These are phyloP conservation scores for Penicillium sp. DNA, from an alignment of 2,329 filamentous ascomycete species.

Conservation along the genomic window DNA sequence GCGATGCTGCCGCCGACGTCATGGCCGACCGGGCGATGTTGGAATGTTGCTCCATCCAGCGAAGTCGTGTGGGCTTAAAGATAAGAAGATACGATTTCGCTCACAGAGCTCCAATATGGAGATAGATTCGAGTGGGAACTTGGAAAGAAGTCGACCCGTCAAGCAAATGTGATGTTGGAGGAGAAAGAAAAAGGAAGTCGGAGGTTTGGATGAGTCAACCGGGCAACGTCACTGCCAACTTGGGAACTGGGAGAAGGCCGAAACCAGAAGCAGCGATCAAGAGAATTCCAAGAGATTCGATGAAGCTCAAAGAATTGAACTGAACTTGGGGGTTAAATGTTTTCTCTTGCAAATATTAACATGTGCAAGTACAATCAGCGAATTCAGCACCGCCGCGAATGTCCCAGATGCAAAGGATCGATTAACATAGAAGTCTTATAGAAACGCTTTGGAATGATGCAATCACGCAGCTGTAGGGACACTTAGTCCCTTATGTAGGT, in stretches of 20 bases:
- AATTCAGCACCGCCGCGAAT: background rate
- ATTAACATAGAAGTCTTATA: background rate
- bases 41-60: conserved; percentile 47
- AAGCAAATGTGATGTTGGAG: conserved; percentile 11
- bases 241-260: background rate
- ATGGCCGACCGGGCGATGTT: conserved; percentile 50
- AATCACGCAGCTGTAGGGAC: conserved; percentile 3
- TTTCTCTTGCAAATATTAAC: too few relatives aligned
- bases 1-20: conserved; percentile 40
- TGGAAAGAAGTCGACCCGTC: background rate
- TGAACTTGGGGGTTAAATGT: background rate
- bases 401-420: background rate
- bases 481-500: conserved; percentile 2
- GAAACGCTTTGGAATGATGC: conserved; percentile 2
- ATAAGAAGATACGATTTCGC: background rate
- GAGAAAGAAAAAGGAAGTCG: conserved; percentile 17
- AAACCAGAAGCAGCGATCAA: background rate
- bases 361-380: too few relatives aligned
- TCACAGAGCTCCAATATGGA: conserved; percentile 10
- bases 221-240: conserved; percentile 13
- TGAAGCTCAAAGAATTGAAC: too few relatives aligned
- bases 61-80: conserved; percentile 2
- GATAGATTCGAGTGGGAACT: background rate
- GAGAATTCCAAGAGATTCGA: background rate
- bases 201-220: conserved; percentile 22